Evolutionary conservation across 805 yeast species (phyloP), one percentile per base, ranked within the genome.

Genomic region (Starmerella gropengiesseri): DNA sequence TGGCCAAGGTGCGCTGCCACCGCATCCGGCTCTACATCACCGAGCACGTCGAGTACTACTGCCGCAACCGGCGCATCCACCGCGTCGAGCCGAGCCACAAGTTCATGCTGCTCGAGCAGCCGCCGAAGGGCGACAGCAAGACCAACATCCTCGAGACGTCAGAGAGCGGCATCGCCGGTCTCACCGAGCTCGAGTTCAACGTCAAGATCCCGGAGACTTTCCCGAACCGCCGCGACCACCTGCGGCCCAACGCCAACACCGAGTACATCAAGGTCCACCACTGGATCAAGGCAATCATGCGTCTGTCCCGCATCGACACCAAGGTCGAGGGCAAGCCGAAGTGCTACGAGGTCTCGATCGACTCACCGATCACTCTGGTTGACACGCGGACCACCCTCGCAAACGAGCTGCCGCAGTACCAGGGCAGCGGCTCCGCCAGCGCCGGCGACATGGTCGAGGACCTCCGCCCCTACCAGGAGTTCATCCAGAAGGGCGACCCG

Each of bases 301-400:
- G 97, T 40, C 67, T 91, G 30, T 82, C 94, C 5, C 74, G 72
- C 51, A 57, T 69, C n/a, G 77, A 81, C 33, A 69, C 72, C 36
- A 50, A 55, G 40, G 58, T 61, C 19, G 44, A 66, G 11, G 55
- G 51, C 29, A 83, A 83, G 57, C 68, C 94, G 35, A 91, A 87
- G 58, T 96, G 86, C 58, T 91, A 81, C 58, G 99, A 91, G 64
- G 82, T 91, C 34, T 78, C 85, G 45, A 89, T 91, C 44, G 99
- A 91, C 61, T 83, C 95, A 2, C 98, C 98, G 3, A 77, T 91
- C 46, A 93, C 82, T 55, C 68, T 91, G 4, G 64, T 87, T 39
- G 77, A 87, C 37, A 75, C 79, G 6, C 63, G 95, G 48, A 64
- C 66, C 3, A 39, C 46, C 22, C 56, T 57, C 3, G 60, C 61